A percentile compares a stretch with the other conserved stretches of the same genome.
Conservation (phyloP, 208 protist species). For the Lotmaria passim region DNA sequence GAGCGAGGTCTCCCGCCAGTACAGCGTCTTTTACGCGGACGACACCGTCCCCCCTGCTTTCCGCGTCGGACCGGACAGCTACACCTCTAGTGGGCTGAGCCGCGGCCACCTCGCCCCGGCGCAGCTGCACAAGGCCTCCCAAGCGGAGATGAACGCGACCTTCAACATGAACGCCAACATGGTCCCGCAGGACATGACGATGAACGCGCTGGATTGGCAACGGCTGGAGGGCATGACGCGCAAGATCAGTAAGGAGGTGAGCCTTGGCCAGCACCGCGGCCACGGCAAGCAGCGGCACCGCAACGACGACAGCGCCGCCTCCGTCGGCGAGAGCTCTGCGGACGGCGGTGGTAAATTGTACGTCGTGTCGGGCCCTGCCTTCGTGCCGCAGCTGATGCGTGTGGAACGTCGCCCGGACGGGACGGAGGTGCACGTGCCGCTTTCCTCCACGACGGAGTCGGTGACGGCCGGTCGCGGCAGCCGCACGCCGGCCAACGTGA, state of each 20-base stretch:
- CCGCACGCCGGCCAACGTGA: constrained; percentile 12
- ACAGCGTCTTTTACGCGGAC: constrained; percentile 77
- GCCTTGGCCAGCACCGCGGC: constrained; percentile 14
- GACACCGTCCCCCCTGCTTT: constrained; percentile 58
- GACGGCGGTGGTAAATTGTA: constrained; percentile 33
- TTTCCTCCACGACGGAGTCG: constrained; percentile 5
- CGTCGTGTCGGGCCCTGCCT: constrained; percentile 67
- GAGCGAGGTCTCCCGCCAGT: constrained; percentile 36
- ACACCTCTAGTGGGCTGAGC: constrained; percentile 63
- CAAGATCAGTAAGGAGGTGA: constrained; percentile 47
- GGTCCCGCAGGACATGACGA: constrained; percentile 86
- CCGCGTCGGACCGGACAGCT: constrained; percentile 62
- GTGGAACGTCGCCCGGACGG: constrained; percentile 43
- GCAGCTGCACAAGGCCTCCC: constrained; percentile 73
- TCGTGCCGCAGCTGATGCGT: constrained; percentile 52
- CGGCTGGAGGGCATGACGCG: constrained; percentile 74
- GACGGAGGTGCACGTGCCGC: constrained; percentile 28
- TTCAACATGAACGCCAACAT: constrained; percentile 92
- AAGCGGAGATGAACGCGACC: constrained; percentile 76
- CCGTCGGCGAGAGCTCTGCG: constrained; percentile 6
- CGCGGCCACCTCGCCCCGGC: constrained; percentile 86
- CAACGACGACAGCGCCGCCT: constrained; percentile 3
- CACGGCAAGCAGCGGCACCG: not conserved
- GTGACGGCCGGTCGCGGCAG: constrained; percentile 14
- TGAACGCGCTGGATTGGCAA: constrained; percentile 85